Evolutionary conservation across 108 stramenopile species (phyloP).

Genomic region (Pseudonitzschia pungens): DNA sequence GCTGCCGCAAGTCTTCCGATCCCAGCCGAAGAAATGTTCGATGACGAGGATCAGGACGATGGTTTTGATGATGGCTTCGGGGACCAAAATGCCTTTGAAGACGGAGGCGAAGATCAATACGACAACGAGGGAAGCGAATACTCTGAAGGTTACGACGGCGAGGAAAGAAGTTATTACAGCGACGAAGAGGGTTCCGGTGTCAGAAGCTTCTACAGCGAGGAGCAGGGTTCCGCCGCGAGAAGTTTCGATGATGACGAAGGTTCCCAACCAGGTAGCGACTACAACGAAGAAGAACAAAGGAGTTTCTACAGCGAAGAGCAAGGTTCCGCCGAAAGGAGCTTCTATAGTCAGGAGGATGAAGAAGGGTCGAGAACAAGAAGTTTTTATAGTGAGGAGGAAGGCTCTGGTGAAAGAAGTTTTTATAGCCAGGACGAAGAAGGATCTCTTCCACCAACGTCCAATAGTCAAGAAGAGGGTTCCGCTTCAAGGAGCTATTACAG

Average conservation of each 20-base stretch:
- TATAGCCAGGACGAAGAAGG: not conserved
- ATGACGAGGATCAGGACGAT: conserved; percentile 29
- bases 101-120: conserved; percentile 2
- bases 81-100: not conserved
- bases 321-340: not conserved
- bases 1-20: conserved; percentile 61
- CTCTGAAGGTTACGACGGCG: conserved; percentile 5
- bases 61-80: conserved; percentile 28
- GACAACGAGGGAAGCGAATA: conserved; percentile 15
- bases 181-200: conserved; percentile 5
- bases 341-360: not conserved
- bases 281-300: not conserved
- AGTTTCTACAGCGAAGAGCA: conserved; percentile 1
- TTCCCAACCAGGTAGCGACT: not conserved
- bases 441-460: not conserved
- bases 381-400: not conserved
- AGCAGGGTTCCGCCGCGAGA: not conserved
- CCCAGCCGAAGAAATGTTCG: conserved; percentile 28
- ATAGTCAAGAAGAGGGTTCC: not conserved
- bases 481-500: conserved; percentile 1
- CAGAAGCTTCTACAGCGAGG: conserved; percentile 14
- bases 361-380: not conserved
- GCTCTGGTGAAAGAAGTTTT: not conserved
- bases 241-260: not conserved
- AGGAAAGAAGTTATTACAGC: conserved; percentile 23